Evolutionary conservation across 169 alveolate species (phyloP), one percentile per base, ranked within the genome.

Genomic region (Eimeria sp.): DNA sequence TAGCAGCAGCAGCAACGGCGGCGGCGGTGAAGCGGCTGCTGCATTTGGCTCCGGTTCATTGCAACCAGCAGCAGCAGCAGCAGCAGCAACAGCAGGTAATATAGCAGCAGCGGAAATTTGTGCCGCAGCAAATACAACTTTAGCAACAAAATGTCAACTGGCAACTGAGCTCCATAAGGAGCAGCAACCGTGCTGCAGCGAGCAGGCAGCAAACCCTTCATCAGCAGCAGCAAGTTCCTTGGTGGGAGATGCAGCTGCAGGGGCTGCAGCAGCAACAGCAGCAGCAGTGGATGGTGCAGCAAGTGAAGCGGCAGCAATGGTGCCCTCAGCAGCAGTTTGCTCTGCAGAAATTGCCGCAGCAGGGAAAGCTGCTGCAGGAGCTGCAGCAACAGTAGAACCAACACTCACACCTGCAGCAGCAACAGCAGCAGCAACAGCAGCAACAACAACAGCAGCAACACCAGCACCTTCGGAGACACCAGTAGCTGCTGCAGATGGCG

Each of bases 11-110:
- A 78, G 67, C 89, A 47, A 43, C 89, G 10, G 43, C 61, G n/a
- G 45, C 65, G 89, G 70, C 89, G 25, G 45, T n/a, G 63, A 20
- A n/a, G 89, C 89, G 43, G 89, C 89, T 78, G 89, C 65, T 43
- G 18, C 89, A 47, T 49, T 25, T 22, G 61, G 10, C 25, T 10
- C 89, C 20, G 89, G 0, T n/a, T 30, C 67, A 47, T n/a, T 49
- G 30, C 25, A n/a, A 45, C 40, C 89, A 43, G 89, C 30, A 47
- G 89, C 89, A 47, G 61, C 87, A 76, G 57, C 58, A 76, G 87
- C 14, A 76, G 49, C 63, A 16, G 25, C 20, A 25, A 63, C 34
- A 9, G 49, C 47, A 30, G 43, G 9, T 14, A 25, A 47, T 76
- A 1, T 25, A 18, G 7, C 61, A 47, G 63, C 87, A 4, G 58